Percentiles rank a stretch among this genome's conserved stretches.
Conservation (phyloP, 495 filamentous ascomycete genomes). For the Penicillium bialowiezense region DNA sequence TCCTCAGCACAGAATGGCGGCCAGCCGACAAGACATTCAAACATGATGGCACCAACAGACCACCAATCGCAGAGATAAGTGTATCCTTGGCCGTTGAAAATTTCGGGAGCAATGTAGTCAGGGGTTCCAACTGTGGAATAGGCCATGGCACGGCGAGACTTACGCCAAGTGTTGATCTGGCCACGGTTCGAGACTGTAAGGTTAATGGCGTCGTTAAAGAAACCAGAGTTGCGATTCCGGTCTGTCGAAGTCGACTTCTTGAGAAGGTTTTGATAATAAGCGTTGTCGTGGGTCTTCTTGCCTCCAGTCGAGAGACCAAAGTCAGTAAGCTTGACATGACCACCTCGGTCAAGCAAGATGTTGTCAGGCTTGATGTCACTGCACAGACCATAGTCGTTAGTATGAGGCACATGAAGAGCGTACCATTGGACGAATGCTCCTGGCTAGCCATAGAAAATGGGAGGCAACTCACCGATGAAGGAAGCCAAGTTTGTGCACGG, state of each 20-base stretch:
- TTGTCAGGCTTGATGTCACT: constrained; percentile 99
- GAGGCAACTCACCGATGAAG: constrained; percentile 78
- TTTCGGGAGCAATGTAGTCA: constrained; percentile 98
- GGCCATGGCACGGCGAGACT: constrained; percentile 89
- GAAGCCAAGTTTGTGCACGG: constrained; percentile 96
- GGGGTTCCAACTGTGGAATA: constrained; percentile 98
- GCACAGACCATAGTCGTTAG: constrained; percentile 11
- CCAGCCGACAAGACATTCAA: constrained; percentile 98
- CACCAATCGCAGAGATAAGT: constrained; percentile 98
- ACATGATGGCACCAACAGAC: constrained; percentile 99
- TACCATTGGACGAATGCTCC: too few species aligned
- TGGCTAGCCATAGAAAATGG: neutral
- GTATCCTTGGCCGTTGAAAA: constrained; percentile 95
- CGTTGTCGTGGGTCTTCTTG: constrained; percentile 95
- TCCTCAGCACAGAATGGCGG: constrained; percentile 99
- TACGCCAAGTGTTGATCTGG: constrained; percentile 97
- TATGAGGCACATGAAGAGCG: neutral
- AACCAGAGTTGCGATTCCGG: constrained; percentile 77
- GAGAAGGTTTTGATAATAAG: constrained; percentile 96
- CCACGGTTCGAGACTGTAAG: constrained; percentile 95
- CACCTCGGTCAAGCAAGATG: constrained; percentile 90
- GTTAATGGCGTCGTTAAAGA: constrained; percentile 94
- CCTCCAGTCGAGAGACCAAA: constrained; percentile 98
- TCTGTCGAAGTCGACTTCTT: constrained; percentile 71
- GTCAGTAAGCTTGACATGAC: constrained; percentile 97